Evolutionary conservation across 306 rosid species (phyloP), one percentile per base, ranked within the genome.

Genomic region (Cucurbita ficifolia): DNA sequence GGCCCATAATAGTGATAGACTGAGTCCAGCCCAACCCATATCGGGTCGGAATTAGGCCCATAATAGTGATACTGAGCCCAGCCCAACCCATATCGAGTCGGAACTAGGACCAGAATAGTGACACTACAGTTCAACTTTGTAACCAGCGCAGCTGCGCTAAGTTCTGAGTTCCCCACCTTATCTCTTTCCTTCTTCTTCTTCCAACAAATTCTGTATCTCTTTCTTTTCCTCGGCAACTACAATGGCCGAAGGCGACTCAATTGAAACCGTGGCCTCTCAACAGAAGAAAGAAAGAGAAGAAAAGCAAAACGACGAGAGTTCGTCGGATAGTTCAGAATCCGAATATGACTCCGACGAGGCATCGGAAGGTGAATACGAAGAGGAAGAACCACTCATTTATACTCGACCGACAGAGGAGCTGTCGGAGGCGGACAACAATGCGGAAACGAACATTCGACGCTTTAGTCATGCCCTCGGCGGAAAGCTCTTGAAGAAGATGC

Each of bases 401-500:
- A 54, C 50, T 18, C 83, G 81, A 3, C 72, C 69, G 17, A 79
- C 73, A 8, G 82, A 77, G 3, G 78, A 79, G 6, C 42, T 45
- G 2, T 76, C 74, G 42, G 81, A 76, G 36, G 43, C 56, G 36
- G 82, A 81, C 35, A 84, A 80, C 76, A 72, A 81, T 7, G 60
- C 79, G 6, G 90, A 84, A 24, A 61, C 29, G 22, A 84, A 82
- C 77, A 8, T 80, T n/a, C 62, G 70, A 76, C 82, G 67, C 35
- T 71, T 84, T 68, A 43, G 59, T 11, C 74, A 78, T 72, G 43
- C 75, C 10, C 82, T 82, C 12, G 62, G 69, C 9, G 60, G 85
- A 63, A 76, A 71, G 82, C 58, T 74, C 61, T 8, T 74, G 73
- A 73, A 58, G 81, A 58, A 36, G 55, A 4, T 12, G 57, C 46